Evolutionary conservation across 148 eudicot genomes (phyloP).

Genomic region (Chenopodium formosanum): DNA sequence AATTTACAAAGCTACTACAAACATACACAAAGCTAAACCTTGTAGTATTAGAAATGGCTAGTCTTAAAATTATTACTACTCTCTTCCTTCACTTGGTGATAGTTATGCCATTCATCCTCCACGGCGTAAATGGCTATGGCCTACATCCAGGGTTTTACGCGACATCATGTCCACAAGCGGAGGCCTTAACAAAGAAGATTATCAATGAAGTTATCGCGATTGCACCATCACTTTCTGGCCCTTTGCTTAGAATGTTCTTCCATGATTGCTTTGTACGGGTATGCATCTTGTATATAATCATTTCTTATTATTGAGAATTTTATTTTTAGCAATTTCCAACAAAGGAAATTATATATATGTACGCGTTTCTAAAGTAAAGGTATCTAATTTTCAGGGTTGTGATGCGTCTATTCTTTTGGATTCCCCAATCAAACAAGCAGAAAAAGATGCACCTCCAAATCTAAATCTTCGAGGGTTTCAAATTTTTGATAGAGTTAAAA

Average conservation of each 20-base stretch:
- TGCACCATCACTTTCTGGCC: constrained; percentile 45
- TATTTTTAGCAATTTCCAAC: too few relatives aligned
- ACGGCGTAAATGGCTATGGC: constrained; percentile 10
- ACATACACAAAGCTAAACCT: background rate
- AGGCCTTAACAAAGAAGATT: constrained; percentile 28
- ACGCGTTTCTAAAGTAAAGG: too few relatives aligned
- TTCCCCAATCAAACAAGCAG: constrained; percentile 39
- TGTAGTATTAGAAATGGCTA: background rate
- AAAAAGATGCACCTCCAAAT: constrained; percentile 45
- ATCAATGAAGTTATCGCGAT: constrained; percentile 21
- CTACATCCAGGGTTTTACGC: constrained; percentile 33
- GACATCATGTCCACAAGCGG: constrained; percentile 44
- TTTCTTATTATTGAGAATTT: too few relatives aligned
- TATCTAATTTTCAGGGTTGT: constrained; percentile 43
- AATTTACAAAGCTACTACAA: background rate
- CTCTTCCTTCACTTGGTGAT: constrained; percentile 17
- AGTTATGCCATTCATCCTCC: background rate
- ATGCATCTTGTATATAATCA: background rate
- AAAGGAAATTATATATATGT: too few relatives aligned
- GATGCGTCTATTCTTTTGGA: constrained; percentile 50
- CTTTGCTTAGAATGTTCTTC: constrained; percentile 51
- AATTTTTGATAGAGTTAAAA: constrained; percentile 39
- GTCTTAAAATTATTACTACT: background rate
- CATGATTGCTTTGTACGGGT: constrained; percentile 64
- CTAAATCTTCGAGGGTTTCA: constrained; percentile 41